Conservation (phyloP, 805 yeast species). For the Lipomyces sp. region DNA sequence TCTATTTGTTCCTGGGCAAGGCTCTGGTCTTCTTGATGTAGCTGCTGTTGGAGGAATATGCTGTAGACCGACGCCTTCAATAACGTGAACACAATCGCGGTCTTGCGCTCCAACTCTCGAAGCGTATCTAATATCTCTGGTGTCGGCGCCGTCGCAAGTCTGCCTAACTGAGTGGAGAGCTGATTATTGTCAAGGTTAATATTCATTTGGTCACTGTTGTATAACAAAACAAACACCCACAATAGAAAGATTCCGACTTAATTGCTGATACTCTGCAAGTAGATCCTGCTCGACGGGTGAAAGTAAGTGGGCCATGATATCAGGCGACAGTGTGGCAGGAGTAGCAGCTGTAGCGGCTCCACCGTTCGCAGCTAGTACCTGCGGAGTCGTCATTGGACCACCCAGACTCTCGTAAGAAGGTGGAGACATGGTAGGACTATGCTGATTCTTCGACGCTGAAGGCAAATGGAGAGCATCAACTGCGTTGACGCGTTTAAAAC, state of each 20-base stretch:
- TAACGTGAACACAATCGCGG: constrained; percentile 61
- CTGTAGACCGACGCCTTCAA: constrained; percentile 71
- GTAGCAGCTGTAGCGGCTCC: no score
- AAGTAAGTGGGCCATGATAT: constrained; percentile 12
- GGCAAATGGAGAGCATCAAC: neutral
- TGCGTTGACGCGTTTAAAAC: neutral
- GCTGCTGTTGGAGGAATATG: constrained; percentile 49
- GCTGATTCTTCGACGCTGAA: no score
- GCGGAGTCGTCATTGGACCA: no score
- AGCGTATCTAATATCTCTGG: constrained; percentile 48
- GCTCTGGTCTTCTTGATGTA: constrained; percentile 19
- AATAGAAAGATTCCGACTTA: constrained; percentile 10
- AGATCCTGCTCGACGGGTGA: constrained; percentile 23
- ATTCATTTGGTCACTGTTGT: neutral
- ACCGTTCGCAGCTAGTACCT: no score
- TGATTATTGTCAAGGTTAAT: neutral
- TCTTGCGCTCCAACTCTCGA: constrained; percentile 59
- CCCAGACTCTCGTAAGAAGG: no score
- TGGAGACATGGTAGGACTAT: no score
- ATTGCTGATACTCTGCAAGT: constrained; percentile 16
- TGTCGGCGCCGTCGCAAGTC: constrained; percentile 22
- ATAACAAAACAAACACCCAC: constrained; percentile 5
- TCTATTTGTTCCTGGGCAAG: neutral
- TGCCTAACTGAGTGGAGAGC: constrained; percentile 18
- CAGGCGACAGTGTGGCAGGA: constrained; percentile 5